Evolutionary conservation across 1,284 basidiomycete species (phyloP), one percentile per base, ranked within the genome.

Genomic region (Heterobasidion irregulare): DNA sequence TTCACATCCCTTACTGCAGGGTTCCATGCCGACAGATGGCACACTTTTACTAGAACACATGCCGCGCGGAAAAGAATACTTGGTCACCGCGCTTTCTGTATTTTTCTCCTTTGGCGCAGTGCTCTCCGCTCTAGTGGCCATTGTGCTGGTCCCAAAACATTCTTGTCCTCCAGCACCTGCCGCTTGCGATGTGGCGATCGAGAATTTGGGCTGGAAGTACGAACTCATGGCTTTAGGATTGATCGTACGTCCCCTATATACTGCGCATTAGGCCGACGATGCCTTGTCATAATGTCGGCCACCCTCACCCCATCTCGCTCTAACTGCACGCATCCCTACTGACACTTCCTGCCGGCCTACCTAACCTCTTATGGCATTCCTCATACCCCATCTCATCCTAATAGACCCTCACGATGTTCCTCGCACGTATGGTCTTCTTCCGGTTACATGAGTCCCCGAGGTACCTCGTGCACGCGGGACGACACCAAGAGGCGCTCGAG

Each of bases 21-120:
- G 92, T 9, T 94, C 91, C 1, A 96, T 98, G 93, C 96, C 95
- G 0, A 98, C 94, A 0, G 95, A 98, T 64, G 95, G 95, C 2
- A 97, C 94, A 0, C 82, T 97, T 6, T 83, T 98, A 52, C 78
- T 98, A 4, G 96, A 99, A 68, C 94, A 97, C 64, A 86, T 98
- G 72, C 96, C 96, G 0, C 84, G 88, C 62, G 82, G 83, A 16
- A 94, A 94, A 63, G 87, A 95, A 65, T 95, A 95, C 67, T 83
- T 98, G 38, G 86, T 98, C 50, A 98, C 95, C 0, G 91, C 90
- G 0, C 80, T 98, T n/a, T 96, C 93, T 6, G 83, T 97, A 18
- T 99, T 98, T 75, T 97, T 97, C 75, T 94, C 92, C 2, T 73
- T 96, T 49, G 94, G 94, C 46, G 85, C 94, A 0, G 92, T 97